Base-by-base conservation (phyloP, 768 basidiomycete genomes). In the Mycena capillaripes region DNA sequence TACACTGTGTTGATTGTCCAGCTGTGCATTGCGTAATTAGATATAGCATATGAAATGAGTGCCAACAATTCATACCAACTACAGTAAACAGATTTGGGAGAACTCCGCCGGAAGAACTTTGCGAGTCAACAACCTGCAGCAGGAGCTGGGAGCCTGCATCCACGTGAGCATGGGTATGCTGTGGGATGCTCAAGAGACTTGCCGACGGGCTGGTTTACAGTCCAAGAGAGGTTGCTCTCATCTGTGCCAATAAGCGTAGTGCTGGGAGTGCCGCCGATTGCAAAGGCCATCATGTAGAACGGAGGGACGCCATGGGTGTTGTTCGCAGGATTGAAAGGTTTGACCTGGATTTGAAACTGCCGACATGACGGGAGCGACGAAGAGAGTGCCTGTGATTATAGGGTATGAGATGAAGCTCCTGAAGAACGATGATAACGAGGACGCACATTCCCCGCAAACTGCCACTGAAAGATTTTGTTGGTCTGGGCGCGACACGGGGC, bases 261-360 rank as follows among this genome's bases (percentile, higher is more conserved):
- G 21, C 76, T 81, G 1, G 78, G 75, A 10, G 76, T 76, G 25
- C 66, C 70, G 42, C 80, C 82, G 27, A 78, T 69, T 48, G 80
- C 80, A 59, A 84, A 79, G 1, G 82, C 82, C 12, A 85, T 70
- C 75, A 86, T 73, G 67, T 81, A 80, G 70, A 81, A 86, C 6
- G 84, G 85, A 11, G 81, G 78, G 9, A 30, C 58, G 30, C 79
- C 81, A 32, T 76, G 48, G 23, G 69, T 76, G 16, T 78, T 75
- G 8, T 71, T 74, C 44, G 71, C 29, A n/a, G n/a, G n/a, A 48
- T 75, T 76, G 44, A 78, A 71, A 7, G 80, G 76, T 32, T 77
- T 66, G 12, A 82, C 76, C 2, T 58, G 59, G 34, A 83, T 75
- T 3, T 29, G 19, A 21, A 77, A 52, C 2, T 9, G 60, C 19